Conservation (phyloP, 1,284 basidiomycete species). For the Boletus semigastroideus region DNA sequence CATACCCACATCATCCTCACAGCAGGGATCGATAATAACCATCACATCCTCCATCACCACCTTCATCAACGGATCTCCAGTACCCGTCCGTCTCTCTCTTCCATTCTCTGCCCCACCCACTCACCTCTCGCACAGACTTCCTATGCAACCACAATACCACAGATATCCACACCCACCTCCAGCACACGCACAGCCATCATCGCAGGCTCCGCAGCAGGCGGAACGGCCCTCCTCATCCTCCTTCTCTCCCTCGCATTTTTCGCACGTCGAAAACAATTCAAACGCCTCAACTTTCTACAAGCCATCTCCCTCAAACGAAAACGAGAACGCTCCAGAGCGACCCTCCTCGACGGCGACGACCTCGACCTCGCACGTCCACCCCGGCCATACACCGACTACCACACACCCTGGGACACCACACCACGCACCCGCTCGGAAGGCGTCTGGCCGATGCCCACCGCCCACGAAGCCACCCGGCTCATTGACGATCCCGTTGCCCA, state of each 20-base stretch:
- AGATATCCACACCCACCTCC: constrained; percentile 5
- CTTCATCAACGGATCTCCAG: constrained; percentile 13
- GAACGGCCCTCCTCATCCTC: constrained; percentile 39
- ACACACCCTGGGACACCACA: constrained; percentile 21
- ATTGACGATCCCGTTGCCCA: constrained; percentile 42
- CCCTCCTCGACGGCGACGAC: constrained; percentile 47
- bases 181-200: constrained; percentile 42
- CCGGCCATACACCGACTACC: constrained; percentile 33
- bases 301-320: constrained; percentile 31
- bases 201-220: constrained; percentile 47
- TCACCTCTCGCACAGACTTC: constrained; percentile 11
- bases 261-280: constrained; percentile 42
- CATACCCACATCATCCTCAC: constrained; percentile 3
- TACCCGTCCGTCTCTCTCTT: constrained; percentile 15
- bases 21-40: constrained; percentile 9
- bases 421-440: not conserved
- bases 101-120: too few species aligned
- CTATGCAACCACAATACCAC: constrained; percentile 21
- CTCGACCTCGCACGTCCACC: constrained; percentile 29
- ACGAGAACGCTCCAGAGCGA: constrained; percentile 38
- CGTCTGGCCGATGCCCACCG: not conserved
- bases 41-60: constrained; percentile 25
- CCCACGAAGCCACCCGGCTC: constrained; percentile 38
- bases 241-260: constrained; percentile 41
- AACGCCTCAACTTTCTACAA: constrained; percentile 39